These are phyloP conservation scores for Suhomyces faveliae DNA, from an alignment of 805 yeast species.

Conservation along the genomic window DNA sequence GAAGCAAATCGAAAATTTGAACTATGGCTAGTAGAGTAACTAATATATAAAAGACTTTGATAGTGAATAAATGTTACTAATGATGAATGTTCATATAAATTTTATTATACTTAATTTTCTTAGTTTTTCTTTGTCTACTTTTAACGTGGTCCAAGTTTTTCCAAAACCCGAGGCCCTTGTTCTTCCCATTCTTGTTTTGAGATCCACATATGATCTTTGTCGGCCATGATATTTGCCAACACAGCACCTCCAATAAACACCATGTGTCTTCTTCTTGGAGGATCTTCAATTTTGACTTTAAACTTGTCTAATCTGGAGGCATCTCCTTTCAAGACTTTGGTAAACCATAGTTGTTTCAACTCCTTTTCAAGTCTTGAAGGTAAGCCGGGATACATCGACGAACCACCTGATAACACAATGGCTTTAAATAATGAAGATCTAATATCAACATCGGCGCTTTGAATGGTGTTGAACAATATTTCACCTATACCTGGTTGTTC, in stretches of 20 bases:
- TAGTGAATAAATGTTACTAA: conserved; percentile 1
- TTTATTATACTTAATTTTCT: too few relatives aligned
- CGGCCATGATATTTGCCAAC: conserved; percentile 95
- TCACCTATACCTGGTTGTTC: conserved; percentile 98
- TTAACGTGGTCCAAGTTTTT: conserved; percentile 89
- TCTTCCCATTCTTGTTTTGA: conserved; percentile 97
- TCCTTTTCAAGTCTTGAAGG: conserved; percentile 96
- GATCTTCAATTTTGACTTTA: conserved; percentile 96
- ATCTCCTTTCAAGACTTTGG: conserved; percentile 83
- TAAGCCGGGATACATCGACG: conserved; percentile 97
- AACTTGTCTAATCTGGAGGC: conserved; percentile 84
- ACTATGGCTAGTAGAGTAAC: conserved; percentile 21
- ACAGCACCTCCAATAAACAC: conserved; percentile 99
- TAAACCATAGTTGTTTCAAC: conserved; percentile 92
- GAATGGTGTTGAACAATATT: conserved; percentile 80
- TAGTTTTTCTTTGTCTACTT: not conserved
- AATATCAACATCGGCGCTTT: conserved; percentile 91
- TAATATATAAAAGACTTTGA: conserved; percentile 1
- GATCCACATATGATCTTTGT: conserved; percentile 98
- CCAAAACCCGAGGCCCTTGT: conserved; percentile 82
- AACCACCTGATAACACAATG: conserved; percentile 94
- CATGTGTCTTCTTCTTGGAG: conserved; percentile 98
- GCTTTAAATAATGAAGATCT: conserved; percentile 87
- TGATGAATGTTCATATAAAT: too few relatives aligned
- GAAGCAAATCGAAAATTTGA: conserved; percentile 45